Evolutionary conservation across 768 basidiomycete genomes (phyloP).

Genomic region (Suillus discolor): DNA sequence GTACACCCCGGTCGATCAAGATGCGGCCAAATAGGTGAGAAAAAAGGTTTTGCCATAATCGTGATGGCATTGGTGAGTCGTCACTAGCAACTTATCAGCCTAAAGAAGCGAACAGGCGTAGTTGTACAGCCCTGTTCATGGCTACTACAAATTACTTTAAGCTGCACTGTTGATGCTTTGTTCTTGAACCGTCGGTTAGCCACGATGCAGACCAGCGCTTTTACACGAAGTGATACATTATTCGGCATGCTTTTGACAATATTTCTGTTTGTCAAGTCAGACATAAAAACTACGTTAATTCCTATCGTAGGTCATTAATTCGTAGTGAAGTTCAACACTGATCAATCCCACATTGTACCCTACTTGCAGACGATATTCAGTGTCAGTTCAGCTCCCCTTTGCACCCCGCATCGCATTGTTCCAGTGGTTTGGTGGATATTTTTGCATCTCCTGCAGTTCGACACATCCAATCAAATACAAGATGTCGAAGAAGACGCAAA

Average conservation of each 20-base stretch:
- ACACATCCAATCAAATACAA: not conserved
- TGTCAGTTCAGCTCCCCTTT: not conserved
- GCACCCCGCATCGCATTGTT: not conserved
- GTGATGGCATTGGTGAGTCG: too few species aligned
- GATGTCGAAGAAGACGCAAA: not conserved
- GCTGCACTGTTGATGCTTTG: not conserved
- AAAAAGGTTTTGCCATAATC: too few species aligned
- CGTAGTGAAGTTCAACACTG: not conserved
- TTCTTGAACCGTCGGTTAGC: not conserved
- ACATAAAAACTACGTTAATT: not conserved
- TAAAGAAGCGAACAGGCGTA: too few species aligned
- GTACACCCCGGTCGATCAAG: too few species aligned
- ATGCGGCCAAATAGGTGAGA: too few species aligned
- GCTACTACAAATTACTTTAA: not conserved
- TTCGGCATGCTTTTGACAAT: not conserved
- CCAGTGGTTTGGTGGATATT: not conserved
- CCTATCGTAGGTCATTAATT: not conserved
- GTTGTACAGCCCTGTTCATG: too few species aligned
- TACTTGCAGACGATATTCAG: not conserved
- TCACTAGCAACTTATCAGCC: too few species aligned
- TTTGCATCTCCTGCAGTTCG: not conserved
- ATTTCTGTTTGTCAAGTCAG: not conserved
- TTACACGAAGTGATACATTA: not conserved
- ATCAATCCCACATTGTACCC: not conserved
- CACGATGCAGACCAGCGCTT: not conserved